phyloP scores from a whole-genome alignment of 352 stramenopile genomes.

The Globisporangium nunn region DNA sequence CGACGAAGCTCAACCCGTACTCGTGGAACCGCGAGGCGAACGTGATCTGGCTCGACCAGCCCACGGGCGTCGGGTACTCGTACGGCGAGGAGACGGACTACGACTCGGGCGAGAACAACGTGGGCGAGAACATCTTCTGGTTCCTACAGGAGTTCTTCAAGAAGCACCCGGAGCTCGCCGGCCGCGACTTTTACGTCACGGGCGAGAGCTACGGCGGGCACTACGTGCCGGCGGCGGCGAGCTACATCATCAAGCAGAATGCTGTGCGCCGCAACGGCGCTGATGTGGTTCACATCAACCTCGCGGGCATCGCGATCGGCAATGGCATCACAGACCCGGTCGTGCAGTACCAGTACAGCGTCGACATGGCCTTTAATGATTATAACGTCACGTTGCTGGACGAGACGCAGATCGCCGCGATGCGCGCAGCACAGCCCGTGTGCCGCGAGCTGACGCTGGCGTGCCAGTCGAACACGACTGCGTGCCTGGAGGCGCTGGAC shows the following conservation, averaged over 20 bases:
- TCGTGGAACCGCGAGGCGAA: constrained; percentile 34
- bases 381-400: constrained; percentile 65
- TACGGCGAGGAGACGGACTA: constrained; percentile 17
- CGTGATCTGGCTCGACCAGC: constrained; percentile 37
- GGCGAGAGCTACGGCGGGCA: constrained; percentile 36
- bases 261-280: constrained; percentile 2
- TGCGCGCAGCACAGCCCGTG: not conserved
- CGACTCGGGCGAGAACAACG: constrained; percentile 26
- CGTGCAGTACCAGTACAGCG: constrained; percentile 27
- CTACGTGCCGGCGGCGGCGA: constrained; percentile 30
- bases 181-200: constrained; percentile 25
- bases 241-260: constrained; percentile 22
- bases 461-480: not conserved
- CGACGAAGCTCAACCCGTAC: constrained; percentile 22
- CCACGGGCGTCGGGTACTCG: constrained; percentile 27
- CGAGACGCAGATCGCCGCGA: constrained; percentile 15
- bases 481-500: not conserved
- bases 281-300: constrained; percentile 15
- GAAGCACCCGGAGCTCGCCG: constrained; percentile 24
- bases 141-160: constrained; percentile 31
- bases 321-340: constrained; percentile 30
- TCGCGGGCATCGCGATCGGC: constrained; percentile 31
- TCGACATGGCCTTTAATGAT: constrained; percentile 60
- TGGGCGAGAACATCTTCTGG: constrained; percentile 34
- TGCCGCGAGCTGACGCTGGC: constrained; percentile 1